Evolutionary conservation across 2,329 filamentous ascomycete species (phyloP).

Genomic region (Chaetoscypha palmicola): DNA sequence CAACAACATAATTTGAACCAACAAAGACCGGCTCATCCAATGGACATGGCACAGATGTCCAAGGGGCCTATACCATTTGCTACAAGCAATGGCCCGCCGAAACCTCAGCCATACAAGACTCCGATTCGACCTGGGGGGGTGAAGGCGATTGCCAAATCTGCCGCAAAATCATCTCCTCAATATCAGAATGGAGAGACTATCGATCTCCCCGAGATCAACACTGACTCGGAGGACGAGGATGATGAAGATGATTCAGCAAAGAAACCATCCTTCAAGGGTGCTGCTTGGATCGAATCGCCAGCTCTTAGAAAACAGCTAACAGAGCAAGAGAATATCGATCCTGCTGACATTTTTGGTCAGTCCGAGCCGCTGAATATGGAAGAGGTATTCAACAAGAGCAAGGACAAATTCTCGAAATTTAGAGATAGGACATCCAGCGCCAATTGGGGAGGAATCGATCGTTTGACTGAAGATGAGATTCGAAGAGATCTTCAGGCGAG

Average conservation of each 20-base stretch:
- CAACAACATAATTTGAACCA: conserved; percentile 59
- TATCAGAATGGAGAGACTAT: conserved; percentile 88
- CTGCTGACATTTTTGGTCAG: conserved; percentile 79
- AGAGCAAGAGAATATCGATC: conserved; percentile 79
- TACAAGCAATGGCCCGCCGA: conserved; percentile 53
- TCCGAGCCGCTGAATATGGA: conserved; percentile 89
- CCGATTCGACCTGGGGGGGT: conserved; percentile 49
- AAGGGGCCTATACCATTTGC: conserved; percentile 89
- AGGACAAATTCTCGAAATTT: conserved; percentile 80
- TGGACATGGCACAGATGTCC: conserved; percentile 82
- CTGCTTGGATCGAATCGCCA: conserved; percentile 84
- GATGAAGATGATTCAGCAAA: conserved; percentile 50
- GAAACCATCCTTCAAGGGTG: conserved; percentile 48
- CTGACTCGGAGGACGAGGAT: conserved; percentile 86
- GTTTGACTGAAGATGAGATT: conserved; percentile 82
- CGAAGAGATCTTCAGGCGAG: conserved; percentile 70
- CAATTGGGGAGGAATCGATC: conserved; percentile 81
- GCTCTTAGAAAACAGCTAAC: conserved; percentile 69
- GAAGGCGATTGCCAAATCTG: conserved; percentile 42
- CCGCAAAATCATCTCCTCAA: conserved; percentile 64
- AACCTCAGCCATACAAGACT: conserved; percentile 55
- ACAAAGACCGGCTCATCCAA: conserved; percentile 56
- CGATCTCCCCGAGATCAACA: conserved; percentile 88
- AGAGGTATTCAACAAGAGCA: conserved; percentile 87
- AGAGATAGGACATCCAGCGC: conserved; percentile 87